Conservation (phyloP, 768 basidiomycete genomes). For the Peribolospora kevripleyi region DNA sequence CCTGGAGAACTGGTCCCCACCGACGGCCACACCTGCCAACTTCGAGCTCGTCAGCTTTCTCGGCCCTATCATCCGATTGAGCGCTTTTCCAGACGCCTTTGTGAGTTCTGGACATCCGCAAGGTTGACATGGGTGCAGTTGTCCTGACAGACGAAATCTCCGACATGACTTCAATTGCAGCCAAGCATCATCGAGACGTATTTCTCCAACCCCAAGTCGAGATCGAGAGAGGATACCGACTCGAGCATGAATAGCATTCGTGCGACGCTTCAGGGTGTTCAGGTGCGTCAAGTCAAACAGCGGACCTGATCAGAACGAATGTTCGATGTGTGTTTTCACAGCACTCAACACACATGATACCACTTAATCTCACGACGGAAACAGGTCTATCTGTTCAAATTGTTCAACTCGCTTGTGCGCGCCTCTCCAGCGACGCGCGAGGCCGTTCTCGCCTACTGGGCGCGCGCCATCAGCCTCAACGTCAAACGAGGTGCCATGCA, state of each 20-base stretch:
- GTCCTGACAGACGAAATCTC: slow-evolving; percentile 2
- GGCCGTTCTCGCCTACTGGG: slow-evolving; percentile 58
- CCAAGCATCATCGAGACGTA: slow-evolving; percentile 50
- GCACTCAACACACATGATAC: background rate
- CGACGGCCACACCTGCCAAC: slow-evolving; percentile 14
- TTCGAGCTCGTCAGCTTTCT: slow-evolving; percentile 34
- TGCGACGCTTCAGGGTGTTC: slow-evolving; percentile 60
- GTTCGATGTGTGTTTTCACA: background rate
- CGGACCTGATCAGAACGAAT: too few species aligned
- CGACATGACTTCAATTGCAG: slow-evolving; percentile 21
- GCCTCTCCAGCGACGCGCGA: slow-evolving; percentile 39
- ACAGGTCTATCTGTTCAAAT: slow-evolving; percentile 48
- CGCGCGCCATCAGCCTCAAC: slow-evolving; percentile 48
- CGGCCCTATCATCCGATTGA: slow-evolving; percentile 61
- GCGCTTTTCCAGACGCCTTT: slow-evolving; percentile 80
- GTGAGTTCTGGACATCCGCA: slow-evolving; percentile 1
- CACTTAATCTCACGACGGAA: slow-evolving; percentile 8
- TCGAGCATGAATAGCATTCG: slow-evolving; percentile 63
- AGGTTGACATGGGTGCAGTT: too few species aligned
- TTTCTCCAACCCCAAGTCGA: slow-evolving; percentile 63
- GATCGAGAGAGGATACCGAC: slow-evolving; percentile 46
- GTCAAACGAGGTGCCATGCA: slow-evolving; percentile 74
- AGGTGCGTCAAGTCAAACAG: slow-evolving; percentile 26
- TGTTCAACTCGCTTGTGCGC: slow-evolving; percentile 70
- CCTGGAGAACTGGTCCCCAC: slow-evolving; percentile 17